Evolutionary conservation across 1,284 basidiomycete species (phyloP), one percentile per base, ranked within the genome.

Genomic region (Porogramme epimiltina): DNA sequence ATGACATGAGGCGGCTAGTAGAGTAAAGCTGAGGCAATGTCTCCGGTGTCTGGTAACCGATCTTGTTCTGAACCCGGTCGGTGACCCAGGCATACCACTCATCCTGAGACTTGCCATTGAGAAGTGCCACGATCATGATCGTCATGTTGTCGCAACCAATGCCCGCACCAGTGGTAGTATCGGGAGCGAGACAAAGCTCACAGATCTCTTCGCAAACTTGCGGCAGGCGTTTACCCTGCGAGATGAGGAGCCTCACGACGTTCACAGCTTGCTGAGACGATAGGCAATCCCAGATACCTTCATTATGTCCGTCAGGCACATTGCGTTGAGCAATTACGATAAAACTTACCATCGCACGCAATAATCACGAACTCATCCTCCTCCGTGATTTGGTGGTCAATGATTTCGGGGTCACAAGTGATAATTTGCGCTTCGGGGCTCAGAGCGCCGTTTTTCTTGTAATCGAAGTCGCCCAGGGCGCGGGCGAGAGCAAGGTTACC

Each of bases 121-220:
- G 80, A 44, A 99, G 70, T 3, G 93, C 97, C 43, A 99, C 84
- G 52, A 99, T 82, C 60, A 98, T 82, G 49, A 97, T 79, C 0
- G 97, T 99, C 97, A 99, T 99, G 76, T 99, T 99, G 76, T 99
- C 97, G 68, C 95, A 98, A 20, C 97, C 97, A 56, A 98, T 92
- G 16, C 97, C 96, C 39, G 83, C 82, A 40, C 93, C 93, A 37
- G 91, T 91, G 42, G 91, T 90, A 2, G 93, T 91, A 68, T 98
- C 93, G 1, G 95, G 95, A 11, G 97, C 95, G 42, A 98, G 80
- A 69, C 97, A 99, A 60, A 90, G 87, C 59, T 95, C 91, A 73
- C 97, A 97, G 63, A 98, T 85, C 62, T 87, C 82, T 70, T 98
- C 94, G 65, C 89, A 87, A 57, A 98, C 93, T 66, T 93, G 87